A percentile compares a stretch with the other conserved stretches of the same genome.
phyloP scores from a whole-genome alignment of 2,329 filamentous ascomycete species.

The Trichoderma koningiopsis region DNA sequence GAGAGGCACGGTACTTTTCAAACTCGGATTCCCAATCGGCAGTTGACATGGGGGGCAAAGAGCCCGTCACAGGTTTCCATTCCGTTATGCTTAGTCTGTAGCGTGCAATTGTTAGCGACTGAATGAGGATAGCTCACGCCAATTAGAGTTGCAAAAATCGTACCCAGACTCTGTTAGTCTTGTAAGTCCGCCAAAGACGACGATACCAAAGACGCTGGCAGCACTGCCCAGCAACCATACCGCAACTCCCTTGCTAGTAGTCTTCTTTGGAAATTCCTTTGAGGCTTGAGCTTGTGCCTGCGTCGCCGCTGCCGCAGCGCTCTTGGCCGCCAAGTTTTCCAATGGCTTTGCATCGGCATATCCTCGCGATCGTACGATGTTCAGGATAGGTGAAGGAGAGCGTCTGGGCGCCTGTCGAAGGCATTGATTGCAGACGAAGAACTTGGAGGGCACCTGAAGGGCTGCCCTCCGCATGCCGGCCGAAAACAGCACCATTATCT shows the following conservation, averaged over 20 bases:
- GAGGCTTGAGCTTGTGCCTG: constrained; percentile 35
- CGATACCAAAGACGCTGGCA: constrained; percentile 92
- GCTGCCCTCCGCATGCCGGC: constrained; percentile 47
- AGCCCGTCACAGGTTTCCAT: constrained; percentile 96
- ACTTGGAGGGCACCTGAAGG: constrained; percentile 43
- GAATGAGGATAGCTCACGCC: not conserved
- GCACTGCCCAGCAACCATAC: constrained; percentile 94
- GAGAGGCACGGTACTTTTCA: constrained; percentile 85
- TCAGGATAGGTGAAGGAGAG: constrained; percentile 45
- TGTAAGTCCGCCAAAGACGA: constrained; percentile 91
- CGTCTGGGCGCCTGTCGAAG: constrained; percentile 40
- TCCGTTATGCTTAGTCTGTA: constrained; percentile 94
- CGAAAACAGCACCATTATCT: constrained; percentile 46
- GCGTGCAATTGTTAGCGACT: not conserved
- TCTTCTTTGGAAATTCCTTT: constrained; percentile 60
- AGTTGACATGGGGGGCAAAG: constrained; percentile 75
- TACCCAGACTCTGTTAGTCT: constrained; percentile 95
- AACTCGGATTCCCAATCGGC: constrained; percentile 93
- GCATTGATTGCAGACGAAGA: constrained; percentile 55
- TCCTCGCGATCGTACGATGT: constrained; percentile 43
- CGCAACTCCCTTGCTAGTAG: constrained; percentile 74
- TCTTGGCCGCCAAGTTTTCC: constrained; percentile 34
- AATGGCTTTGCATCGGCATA: constrained; percentile 42
- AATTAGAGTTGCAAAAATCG: constrained; percentile 28
- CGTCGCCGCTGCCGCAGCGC: constrained; percentile 28